Evolutionary conservation across 2,329 filamentous ascomycete species (phyloP).

Genomic region (Aureobasidium subglaciale): DNA sequence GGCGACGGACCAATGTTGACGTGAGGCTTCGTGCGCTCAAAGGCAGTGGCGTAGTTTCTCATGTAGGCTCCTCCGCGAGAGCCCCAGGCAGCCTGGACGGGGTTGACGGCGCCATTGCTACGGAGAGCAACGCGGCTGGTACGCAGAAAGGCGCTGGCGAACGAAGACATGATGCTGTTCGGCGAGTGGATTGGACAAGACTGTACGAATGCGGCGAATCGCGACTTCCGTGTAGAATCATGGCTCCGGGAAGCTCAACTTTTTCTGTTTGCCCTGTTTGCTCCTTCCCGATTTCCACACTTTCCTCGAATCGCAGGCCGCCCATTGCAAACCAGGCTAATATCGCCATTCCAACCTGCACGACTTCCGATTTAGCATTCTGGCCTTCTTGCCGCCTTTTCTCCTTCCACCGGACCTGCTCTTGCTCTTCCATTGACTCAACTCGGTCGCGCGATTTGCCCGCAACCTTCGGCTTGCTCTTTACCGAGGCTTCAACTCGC

Average conservation of each 20-base stretch:
- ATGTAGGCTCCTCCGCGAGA: conserved; percentile 56
- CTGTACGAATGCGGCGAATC: conserved; percentile 4
- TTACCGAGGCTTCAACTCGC: conserved; percentile 14
- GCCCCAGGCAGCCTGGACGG: conserved; percentile 64
- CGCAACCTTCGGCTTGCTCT: conserved; percentile 3
- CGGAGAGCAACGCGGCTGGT: conserved; percentile 69
- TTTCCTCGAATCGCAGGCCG: conserved; percentile 2
- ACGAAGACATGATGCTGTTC: conserved; percentile 63
- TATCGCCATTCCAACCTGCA: neutral
- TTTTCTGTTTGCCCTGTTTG: conserved; percentile 16
- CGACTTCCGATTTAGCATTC: neutral
- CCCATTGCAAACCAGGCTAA: neutral
- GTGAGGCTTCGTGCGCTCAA: conserved; percentile 89
- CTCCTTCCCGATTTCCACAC: neutral
- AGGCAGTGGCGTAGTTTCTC: conserved; percentile 57
- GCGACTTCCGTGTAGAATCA: neutral
- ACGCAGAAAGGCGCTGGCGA: conserved; percentile 76
- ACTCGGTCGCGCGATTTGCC: neutral
- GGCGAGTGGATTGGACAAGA: conserved; percentile 21
- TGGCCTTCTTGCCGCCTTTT: neutral
- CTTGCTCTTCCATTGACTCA: neutral
- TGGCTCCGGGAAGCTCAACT: neutral
- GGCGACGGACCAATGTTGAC: conserved; percentile 84
- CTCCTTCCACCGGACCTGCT: neutral
- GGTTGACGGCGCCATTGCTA: conserved; percentile 62